Base-by-base conservation (phyloP, 768 basidiomycete genomes). In the Trametes punicea region DNA sequence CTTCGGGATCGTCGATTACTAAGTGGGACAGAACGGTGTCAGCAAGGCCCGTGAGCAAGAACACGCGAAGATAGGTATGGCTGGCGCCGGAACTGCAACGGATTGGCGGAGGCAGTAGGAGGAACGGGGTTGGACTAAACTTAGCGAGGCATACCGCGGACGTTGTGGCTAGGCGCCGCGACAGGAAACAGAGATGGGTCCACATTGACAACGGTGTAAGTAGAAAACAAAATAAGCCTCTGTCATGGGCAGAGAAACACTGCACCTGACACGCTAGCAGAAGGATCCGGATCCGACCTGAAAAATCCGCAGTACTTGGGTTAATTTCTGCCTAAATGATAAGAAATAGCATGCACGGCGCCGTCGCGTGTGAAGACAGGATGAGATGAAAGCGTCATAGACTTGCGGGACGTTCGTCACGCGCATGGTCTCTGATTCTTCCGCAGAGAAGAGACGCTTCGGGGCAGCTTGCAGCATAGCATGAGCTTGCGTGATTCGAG, bases 1-100 rank as follows among this genome's bases (percentile, higher is more conserved):
- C 27, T 40, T 25, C 45, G 49, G 56, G 50, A 57, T 57, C 56
- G 56, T 51, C 56, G 50, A 5, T 36, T n/a, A n/a, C 34, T 15
- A 36, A 36, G 13, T n/a, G 34, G n/a, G 34, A 36, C 34, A 16
- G 6, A 15, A 8, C 34, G 13, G n/a, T 5, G 13, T 36, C 34
- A 10, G 34, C n/a, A 9, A n/a, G 34, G 41, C 15, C 21, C 55
- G 25, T 16, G 23, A 49, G 18, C 16, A 15, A 47, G 4, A 27
- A 20, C 33, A 18, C n/a, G 47, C 41, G 53, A n/a, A 36, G 38
- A 55, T 39, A 55, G 27, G 26, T 45, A n/a, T 47, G 7, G 38
- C 34, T 16, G 27, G 16, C 29, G 30, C 52, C 36, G 48, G 36
- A 7, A 15, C n/a, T 10, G 34, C 8, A 15, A 8, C 34, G 34